Base-by-base conservation (phyloP, 805 yeast species). In the Nakazawaea ambrosiae region DNA sequence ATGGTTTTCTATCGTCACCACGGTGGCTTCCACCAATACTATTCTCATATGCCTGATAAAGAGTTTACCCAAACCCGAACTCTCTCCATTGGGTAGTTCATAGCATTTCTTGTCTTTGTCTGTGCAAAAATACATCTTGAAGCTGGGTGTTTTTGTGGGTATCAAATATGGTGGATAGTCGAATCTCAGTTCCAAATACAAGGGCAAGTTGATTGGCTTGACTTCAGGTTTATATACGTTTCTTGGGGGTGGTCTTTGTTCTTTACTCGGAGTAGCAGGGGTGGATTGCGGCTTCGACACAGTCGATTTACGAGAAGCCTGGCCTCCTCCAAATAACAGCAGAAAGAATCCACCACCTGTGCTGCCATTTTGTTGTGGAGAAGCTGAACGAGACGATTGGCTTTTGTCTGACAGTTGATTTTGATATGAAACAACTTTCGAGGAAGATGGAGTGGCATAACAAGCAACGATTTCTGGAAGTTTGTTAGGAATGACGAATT, bases 131-230 rank as follows among this genome's bases (percentile, higher is more conserved):
- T 42, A 46, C 4, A 58, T 34, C 22, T 46, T 48, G 36, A 49
- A 48, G 11, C 45, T 39, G 4, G 58, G 53, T 3, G 57, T 51
- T 32, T 57, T 56, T 5, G 62, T 54, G 0, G 80, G 80, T 3
- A 68, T 57, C 37, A 75, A 52, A 27, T 58, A 60, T 1, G 73
- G 65, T 0, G 77, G 75, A 38, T 66, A 56, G 20, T 67, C 58
- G 45, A 70, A 64, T 33, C 81, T 53, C 14, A 65, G 59, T 48
- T 75, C 82, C 37, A 75, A 59, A 2, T 61, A 49, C 35, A 68
- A 56, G 3, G 63, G 60, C 14, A 70, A 61, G 31, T 65, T 62
- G 12, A 51, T 45, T 4, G 64, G 54, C 16, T 51, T 48, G 12
- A 65, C 57, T 31, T 53, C 50, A 3, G 47, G 44, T 28, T 30